These are phyloP conservation scores for Phaffomyces antillensis DNA, from an alignment of 805 yeast genomes.

Conservation along the genomic window DNA sequence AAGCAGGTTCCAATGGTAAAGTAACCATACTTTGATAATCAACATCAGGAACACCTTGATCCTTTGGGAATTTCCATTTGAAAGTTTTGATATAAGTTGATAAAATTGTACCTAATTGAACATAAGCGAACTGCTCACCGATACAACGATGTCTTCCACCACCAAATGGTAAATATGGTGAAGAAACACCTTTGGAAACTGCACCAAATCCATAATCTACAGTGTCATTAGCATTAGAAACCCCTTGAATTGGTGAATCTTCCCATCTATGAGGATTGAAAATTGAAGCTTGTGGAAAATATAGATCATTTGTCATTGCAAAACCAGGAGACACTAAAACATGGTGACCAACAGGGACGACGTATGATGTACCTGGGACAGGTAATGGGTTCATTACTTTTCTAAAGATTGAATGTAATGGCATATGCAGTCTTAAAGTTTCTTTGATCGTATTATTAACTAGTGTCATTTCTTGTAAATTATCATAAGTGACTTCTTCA, in stretches of 20 bases:
- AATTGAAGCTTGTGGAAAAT: constrained; percentile 66
- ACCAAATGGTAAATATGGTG: constrained; percentile 96
- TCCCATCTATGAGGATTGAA: constrained; percentile 92
- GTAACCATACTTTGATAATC: constrained; percentile 92
- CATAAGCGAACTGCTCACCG: constrained; percentile 96
- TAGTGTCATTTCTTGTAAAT: constrained; percentile 72
- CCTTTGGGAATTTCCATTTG: constrained; percentile 64
- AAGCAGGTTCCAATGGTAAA: constrained; percentile 74
- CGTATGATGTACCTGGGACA: constrained; percentile 70
- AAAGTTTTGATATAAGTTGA: constrained; percentile 66
- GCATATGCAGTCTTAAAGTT: constrained; percentile 93
- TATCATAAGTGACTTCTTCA: constrained; percentile 67
- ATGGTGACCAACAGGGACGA: constrained; percentile 84
- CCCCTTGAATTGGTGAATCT: constrained; percentile 16
- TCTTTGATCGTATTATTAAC: constrained; percentile 83
- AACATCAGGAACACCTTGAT: constrained; percentile 51
- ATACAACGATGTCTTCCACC: constrained; percentile 99
- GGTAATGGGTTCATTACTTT: constrained; percentile 72
- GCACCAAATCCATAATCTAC: constrained; percentile 97
- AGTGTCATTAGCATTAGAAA: constrained; percentile 27
- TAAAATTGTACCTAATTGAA: constrained; percentile 83
- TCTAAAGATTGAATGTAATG: constrained; percentile 93
- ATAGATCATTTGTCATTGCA: constrained; percentile 67
- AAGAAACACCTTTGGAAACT: constrained; percentile 89
- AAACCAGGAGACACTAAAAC: constrained; percentile 94